phyloP scores from a whole-genome alignment of 1,284 basidiomycete species.

The Cystobasidium pallidum region DNA sequence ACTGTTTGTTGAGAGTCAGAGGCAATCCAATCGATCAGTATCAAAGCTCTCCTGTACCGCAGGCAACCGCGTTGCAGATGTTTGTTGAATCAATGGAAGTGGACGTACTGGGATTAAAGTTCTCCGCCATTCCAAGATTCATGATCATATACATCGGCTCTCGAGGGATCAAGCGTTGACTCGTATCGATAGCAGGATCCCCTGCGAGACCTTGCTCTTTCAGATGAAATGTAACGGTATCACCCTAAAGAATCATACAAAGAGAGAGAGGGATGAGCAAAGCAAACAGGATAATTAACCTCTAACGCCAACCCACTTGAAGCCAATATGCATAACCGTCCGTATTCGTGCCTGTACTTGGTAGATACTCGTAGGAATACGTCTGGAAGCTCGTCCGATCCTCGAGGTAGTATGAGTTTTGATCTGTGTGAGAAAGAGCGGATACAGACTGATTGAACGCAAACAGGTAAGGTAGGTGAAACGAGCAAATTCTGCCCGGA shows the following conservation, averaged over 20 bases:
- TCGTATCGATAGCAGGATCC: slow-evolving; percentile 68
- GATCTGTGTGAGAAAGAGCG: slow-evolving; percentile 29
- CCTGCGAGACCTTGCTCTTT: slow-evolving; percentile 71
- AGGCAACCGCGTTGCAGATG: too few relatives aligned
- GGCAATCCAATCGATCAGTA: background rate
- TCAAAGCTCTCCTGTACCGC: slow-evolving; percentile 27
- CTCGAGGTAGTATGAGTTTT: slow-evolving; percentile 20
- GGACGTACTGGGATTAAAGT: slow-evolving; percentile 30
- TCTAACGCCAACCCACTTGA: background rate
- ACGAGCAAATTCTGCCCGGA: too few relatives aligned
- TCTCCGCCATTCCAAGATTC: slow-evolving; percentile 40
- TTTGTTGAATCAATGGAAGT: background rate
- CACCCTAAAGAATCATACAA: background rate
- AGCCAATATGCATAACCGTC: slow-evolving; percentile 39
- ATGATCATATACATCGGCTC: slow-evolving; percentile 59
- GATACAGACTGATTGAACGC: slow-evolving; percentile 24
- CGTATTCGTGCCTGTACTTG: slow-evolving; percentile 26
- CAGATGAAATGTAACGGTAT: slow-evolving; percentile 67
- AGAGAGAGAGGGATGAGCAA: background rate
- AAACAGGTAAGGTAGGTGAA: background rate
- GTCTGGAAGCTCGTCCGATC: slow-evolving; percentile 25
- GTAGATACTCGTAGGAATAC: slow-evolving; percentile 27
- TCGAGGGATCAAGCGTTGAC: slow-evolving; percentile 65
- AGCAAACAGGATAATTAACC: background rate
- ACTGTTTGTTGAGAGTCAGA: slow-evolving; percentile 8